Evolutionary conservation across 1,284 basidiomycete genomes (phyloP), one percentile per base, ranked within the genome.

Genomic region (Boletus albobrunnescens): DNA sequence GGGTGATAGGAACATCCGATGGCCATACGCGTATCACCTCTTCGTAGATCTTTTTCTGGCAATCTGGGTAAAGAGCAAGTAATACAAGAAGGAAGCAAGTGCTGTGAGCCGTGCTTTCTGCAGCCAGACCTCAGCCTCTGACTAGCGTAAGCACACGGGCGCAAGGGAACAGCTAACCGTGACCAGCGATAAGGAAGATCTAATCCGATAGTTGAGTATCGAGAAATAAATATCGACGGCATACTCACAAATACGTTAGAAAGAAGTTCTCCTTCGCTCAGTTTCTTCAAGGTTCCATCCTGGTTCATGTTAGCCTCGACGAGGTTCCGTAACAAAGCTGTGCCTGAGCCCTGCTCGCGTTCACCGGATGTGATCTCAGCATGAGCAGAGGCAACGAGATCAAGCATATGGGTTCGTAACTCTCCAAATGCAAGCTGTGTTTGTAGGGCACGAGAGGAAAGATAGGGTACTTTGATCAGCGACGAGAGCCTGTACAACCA

Each of bases 51-150:
- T 67, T 72, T 16, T 67, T 59, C 51, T 78, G 77, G 17, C 65
- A 59, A 1, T 73, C 70, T 2, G 73, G 74, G 53, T 76, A 60
- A 12, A 77, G 56, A 0, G 77, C 77, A 4, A 79, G 54, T n/a
- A 75, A 57, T 1, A 56, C 59, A 11, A 76, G 50, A 1, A 65
- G 57, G 31, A 75, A 77, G 31, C 64, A 67, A 4, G 77, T 58
- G 0, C 73, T 64, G 50, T 77, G 73, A 6, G 75, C 64, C 1
- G 70, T 69, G 0, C 74, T 77, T 58, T 76, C 73, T 76, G 30
- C 5, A 3, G 2, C 4, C 12, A 4, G 11, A 35, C 2, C 19
- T 63, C 6, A 63, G 20, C 19, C 16, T 20, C 13, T 12, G 2
- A 17, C 3, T 11, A 8, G 19, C 4, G 0, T 2, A 47, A 27